Evolutionary conservation across 345 rosid genomes (phyloP), one percentile per base, ranked within the genome.

Genomic region (Mangifera indica): DNA sequence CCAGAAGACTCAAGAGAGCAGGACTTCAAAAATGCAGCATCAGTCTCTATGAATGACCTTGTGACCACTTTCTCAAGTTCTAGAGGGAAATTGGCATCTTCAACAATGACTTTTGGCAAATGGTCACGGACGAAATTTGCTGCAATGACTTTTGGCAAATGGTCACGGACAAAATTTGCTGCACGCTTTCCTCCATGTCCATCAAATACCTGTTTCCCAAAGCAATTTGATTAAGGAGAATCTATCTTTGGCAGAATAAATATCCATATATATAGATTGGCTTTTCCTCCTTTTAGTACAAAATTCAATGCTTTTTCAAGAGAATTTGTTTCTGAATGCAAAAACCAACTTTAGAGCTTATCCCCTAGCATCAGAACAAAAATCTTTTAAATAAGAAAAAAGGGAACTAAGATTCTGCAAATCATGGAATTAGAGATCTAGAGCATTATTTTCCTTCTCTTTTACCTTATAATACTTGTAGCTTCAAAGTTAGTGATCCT

Each of bases 141-240:
- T n/a, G n/a, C 93, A 60, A 93, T 87, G 72, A 91, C 70, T 74
- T 92, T 87, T 3, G 93, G 93, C 80, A 91, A 82, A 66, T 91
- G 84, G 78, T 91, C 93, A 42, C 97, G 81, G 53, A 91, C 93
- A 75, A 83, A 94, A 25, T 80, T 75, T 20, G 97, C 84, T 0
- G 97, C 97, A 66, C 80, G 85, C 73, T 89, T 77, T 66, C 98
- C 97, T 55, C 87, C 97, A 61, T 93, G 98, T 12, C 98, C 98
- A 83, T 88, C 94, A 70, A 93, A 93, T 26, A 91, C 92, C 95
- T 89, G 82, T 62, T 59, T 66, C 55, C 11, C 73, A 74, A 61
- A 66, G 21, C 20, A 62, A 46, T 17, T 34, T 49, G 20, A 11
- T 67, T 64, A 42, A 42, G 14, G 6, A 54, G 26, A 63, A 29